A percentile compares a stretch with the other conserved stretches of the same genome.
Conservation (phyloP, 345 rosid species). For the Aquilaria sinensis region DNA sequence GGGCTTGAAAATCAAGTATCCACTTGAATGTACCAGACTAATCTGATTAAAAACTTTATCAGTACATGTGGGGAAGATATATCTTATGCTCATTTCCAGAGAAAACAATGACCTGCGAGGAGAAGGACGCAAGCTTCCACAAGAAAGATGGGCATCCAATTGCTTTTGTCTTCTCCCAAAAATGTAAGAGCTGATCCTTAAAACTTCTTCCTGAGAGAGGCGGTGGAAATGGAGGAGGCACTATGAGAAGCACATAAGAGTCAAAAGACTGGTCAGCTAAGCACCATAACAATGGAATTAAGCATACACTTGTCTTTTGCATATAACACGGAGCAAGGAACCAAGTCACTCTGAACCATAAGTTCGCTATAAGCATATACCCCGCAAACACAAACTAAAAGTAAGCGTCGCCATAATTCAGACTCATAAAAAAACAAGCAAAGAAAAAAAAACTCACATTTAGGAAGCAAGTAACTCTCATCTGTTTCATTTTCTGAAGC, state of each 20-base stretch:
- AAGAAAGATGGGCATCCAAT: constrained; percentile 71
- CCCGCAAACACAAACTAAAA: background rate
- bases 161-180: constrained; percentile 45
- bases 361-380: no score
- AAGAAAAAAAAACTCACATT: constrained; percentile 36
- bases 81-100: no score
- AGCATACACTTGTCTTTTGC: background rate
- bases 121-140: constrained; percentile 62
- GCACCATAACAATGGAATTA: constrained; percentile 1
- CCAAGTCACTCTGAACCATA: no score
- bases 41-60: no score
- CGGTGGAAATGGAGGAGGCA: constrained; percentile 85
- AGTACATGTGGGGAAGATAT: no score
- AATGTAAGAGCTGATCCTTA: constrained; percentile 42
- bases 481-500: constrained; percentile 48
- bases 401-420: background rate
- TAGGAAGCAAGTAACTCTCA: constrained; percentile 48
- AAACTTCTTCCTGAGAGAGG: constrained; percentile 74
- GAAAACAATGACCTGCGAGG: constrained; percentile 49
- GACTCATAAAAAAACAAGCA: background rate
- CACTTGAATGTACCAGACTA: no score
- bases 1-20: no score
- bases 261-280: constrained; percentile 7
- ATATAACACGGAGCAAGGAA: no score
- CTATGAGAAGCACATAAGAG: constrained; percentile 32